These are phyloP conservation scores for Cocos nucifera DNA, from an alignment of 176 grass and related monocot species.

Conservation along the genomic window DNA sequence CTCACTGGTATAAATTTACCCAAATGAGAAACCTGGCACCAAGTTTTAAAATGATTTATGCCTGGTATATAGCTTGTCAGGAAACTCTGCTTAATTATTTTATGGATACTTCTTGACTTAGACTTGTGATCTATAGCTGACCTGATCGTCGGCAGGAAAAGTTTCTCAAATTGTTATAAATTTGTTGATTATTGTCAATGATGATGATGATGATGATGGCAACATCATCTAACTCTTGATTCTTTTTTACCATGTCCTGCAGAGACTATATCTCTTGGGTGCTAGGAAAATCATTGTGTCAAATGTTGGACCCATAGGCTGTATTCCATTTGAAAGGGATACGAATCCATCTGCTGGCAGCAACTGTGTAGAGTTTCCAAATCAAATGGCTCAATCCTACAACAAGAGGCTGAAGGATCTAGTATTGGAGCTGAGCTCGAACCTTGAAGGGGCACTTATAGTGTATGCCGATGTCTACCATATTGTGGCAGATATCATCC, in stretches of 20 bases:
- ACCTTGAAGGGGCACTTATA: constrained; percentile 47
- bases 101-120: no score
- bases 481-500: constrained; percentile 54
- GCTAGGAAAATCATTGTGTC: constrained; percentile 68
- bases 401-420: constrained; percentile 48
- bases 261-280: constrained; percentile 72
- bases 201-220: no score
- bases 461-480: constrained; percentile 67
- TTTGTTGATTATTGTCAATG: no score
- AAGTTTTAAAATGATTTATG: no score
- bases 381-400: constrained; percentile 57
- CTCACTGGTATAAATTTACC: no score
- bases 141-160: no score
- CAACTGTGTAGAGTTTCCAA: constrained; percentile 42
- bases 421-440: constrained; percentile 34
- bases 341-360: constrained; percentile 28
- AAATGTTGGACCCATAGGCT: constrained; percentile 78
- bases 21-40: no score
- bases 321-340: constrained; percentile 74
- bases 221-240: no score
- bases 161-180: no score
- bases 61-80: no score
- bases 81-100: no score
- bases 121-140: no score
- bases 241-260: neutral